A percentile compares a stretch with the other conserved stretches of the same genome.
phyloP scores from a whole-genome alignment of 2,329 filamentous ascomycete species.

The Pseudohalonectria lignicola region DNA sequence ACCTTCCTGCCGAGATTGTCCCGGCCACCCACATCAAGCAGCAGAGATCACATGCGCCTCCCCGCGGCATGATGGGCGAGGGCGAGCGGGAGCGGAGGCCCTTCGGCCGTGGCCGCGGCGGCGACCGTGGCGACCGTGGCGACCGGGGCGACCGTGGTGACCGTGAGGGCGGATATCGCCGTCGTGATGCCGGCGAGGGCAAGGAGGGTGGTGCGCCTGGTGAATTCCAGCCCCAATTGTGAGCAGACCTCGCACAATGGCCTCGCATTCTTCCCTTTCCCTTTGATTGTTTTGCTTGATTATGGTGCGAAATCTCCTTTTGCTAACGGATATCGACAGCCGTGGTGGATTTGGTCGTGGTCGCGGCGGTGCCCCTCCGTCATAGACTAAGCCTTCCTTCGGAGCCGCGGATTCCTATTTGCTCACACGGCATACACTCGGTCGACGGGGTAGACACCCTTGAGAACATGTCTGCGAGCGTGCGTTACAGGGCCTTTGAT shows the following conservation, averaged over 20 bases:
- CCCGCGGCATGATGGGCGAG: slow-evolving; percentile 95
- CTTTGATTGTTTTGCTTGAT: not conserved
- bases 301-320: not conserved
- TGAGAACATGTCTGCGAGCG: slow-evolving; percentile 2
- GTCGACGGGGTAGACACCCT: slow-evolving; percentile 15
- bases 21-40: slow-evolving; percentile 99
- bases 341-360: slow-evolving; percentile 85
- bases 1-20: slow-evolving; percentile 98
- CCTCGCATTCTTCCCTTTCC: not conserved
- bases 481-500: slow-evolving; percentile 7
- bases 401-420: slow-evolving; percentile 18
- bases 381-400: slow-evolving; percentile 31
- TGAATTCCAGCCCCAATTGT: slow-evolving; percentile 88
- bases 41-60: slow-evolving; percentile 95
- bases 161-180: slow-evolving; percentile 84
- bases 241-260: slow-evolving; percentile 23
- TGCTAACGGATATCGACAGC: slow-evolving; percentile 34
- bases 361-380: slow-evolving; percentile 64
- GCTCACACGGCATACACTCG: slow-evolving; percentile 7
- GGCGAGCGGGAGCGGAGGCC: slow-evolving; percentile 76
- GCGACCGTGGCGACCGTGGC: slow-evolving; percentile 44
- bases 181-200: slow-evolving; percentile 74
- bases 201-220: slow-evolving; percentile 90
- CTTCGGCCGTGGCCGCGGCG: slow-evolving; percentile 69
- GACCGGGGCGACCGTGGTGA: slow-evolving; percentile 60